Evolutionary conservation across 176 grass and related monocot genomes (phyloP).

Genomic region (Ensete glaucum): DNA sequence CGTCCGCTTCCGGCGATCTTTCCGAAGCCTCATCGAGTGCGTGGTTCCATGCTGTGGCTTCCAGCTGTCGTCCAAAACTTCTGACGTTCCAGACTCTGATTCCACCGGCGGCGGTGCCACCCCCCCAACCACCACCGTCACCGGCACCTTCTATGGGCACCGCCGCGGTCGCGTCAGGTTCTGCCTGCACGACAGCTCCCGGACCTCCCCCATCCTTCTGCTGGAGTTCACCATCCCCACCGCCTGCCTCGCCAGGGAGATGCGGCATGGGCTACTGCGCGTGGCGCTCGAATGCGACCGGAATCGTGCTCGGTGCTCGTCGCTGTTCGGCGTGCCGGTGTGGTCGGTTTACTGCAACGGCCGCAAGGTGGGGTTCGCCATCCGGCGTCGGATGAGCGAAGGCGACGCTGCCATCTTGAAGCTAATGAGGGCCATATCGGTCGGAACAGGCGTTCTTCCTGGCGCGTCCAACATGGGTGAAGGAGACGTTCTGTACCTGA

Average conservation of each 20-base stretch:
- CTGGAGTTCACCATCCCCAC: slow-evolving; percentile 46
- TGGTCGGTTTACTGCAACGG: slow-evolving; percentile 96
- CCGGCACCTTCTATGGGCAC: slow-evolving; percentile 62
- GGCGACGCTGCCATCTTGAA: slow-evolving; percentile 41
- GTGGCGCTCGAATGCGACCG: slow-evolving; percentile 51
- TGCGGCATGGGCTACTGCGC: slow-evolving; percentile 45
- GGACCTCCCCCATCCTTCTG: slow-evolving; percentile 37
- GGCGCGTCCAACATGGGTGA: slow-evolving; percentile 9
- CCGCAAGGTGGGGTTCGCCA: slow-evolving; percentile 55
- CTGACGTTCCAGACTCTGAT: neutral
- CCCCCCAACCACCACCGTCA: slow-evolving; percentile 26
- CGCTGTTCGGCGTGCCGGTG: slow-evolving; percentile 31
- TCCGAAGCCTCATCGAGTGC: slow-evolving; percentile 18
- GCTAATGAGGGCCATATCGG: slow-evolving; percentile 50
- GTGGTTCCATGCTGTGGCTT: slow-evolving; percentile 17
- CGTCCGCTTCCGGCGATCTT: slow-evolving; percentile 21
- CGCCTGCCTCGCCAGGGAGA: slow-evolving; percentile 45
- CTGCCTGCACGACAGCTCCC: slow-evolving; percentile 38
- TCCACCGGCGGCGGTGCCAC: slow-evolving; percentile 3
- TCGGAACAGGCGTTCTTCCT: slow-evolving; percentile 57
- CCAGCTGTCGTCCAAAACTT: neutral
- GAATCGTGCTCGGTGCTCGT: neutral
- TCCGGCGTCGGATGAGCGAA: slow-evolving; percentile 36
- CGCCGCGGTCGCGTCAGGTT: slow-evolving; percentile 49
- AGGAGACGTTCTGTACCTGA: slow-evolving; percentile 57